Evolutionary conservation across 192 early-diverging fungal species (phyloP), one percentile per base, ranked within the genome.

Genomic region (Dissophora globulifera): DNA sequence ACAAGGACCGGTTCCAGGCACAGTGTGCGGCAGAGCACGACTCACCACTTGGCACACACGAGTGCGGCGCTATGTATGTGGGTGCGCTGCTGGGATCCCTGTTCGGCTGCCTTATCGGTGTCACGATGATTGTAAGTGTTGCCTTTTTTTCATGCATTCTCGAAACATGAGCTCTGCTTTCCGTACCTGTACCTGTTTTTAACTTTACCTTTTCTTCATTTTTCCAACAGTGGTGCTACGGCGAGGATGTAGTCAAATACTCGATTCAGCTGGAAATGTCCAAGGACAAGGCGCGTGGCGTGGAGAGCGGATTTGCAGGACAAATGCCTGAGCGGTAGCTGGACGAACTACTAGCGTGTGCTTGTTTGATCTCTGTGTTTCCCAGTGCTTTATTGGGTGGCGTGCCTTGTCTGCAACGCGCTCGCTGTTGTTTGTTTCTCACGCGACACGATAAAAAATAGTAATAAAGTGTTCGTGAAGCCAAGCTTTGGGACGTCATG

Each of bases 51-150:
- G 62, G 50, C 9, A 54, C 54, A 0, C 12, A 32, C 10, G 71
- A 75, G 22, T 75, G 71, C n/a, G 55, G 31, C 6, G 23, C 57
- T 41, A 75, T 75, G 71, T 75, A 75, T 32, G 48, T 50, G n/a
- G 71, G 56, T 6, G 71, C 71, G 1, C 49, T 75, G 5, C 26
- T 65, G 3, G 71, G 71, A 26, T 75, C 71, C 13, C 1, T 75
- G 20, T 47, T 75, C 27, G 71, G 71, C 23, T 75, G 62, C 27
- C 56, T 75, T 27, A 58, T 75, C 23, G 62, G 62, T 19, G 62
- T 66, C 9, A 66, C 71, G 30, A 75, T 75, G 71, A 60, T 66
- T 47, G 71, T 75, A 66, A 66, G 71, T 65, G 8, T 10, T 7
- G 13, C 17, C n/a, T 2, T 50, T 27, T 19, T 52, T 52, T 42